phyloP scores from a whole-genome alignment of 2,329 filamentous ascomycete species.

The Ascochyta fabae region DNA sequence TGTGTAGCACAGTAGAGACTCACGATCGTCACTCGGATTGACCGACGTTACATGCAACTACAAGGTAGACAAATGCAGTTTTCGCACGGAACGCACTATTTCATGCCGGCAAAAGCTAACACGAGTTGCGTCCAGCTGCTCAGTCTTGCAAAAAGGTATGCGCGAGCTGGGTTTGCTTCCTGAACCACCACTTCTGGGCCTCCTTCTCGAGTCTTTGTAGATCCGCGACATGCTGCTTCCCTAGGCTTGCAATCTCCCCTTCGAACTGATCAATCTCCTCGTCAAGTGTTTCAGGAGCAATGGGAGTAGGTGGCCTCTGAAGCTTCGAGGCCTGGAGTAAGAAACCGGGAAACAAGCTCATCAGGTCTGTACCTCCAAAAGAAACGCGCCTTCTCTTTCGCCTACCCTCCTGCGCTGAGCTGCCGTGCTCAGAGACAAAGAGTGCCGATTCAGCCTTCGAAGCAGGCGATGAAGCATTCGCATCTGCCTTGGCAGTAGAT shows the following conservation, averaged over 20 bases:
- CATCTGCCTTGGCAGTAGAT: constrained; percentile 1
- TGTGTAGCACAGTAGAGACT: too few species aligned
- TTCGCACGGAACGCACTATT: not conserved
- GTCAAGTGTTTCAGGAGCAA: constrained; percentile 18
- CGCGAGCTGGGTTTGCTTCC: constrained; percentile 31
- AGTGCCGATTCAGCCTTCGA: constrained; percentile 19
- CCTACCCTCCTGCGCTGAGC: not conserved
- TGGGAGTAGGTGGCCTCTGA: constrained; percentile 9
- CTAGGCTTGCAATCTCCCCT: constrained; percentile 24
- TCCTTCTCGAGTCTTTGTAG: constrained; percentile 31
- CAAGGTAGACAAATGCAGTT: not conserved
- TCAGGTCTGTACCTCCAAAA: constrained; percentile 16
- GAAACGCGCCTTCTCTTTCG: constrained; percentile 33
- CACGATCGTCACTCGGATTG: not conserved
- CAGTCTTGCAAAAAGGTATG: constrained; percentile 24
- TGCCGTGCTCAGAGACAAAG: constrained; percentile 27
- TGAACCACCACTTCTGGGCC: constrained; percentile 32
- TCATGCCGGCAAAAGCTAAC: not conserved
- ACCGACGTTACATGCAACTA: not conserved
- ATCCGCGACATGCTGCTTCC: constrained; percentile 27
- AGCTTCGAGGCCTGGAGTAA: constrained; percentile 21
- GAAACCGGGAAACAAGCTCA: constrained; percentile 25
- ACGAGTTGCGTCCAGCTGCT: not conserved
- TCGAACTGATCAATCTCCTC: constrained; percentile 25
- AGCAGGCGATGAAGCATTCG: not conserved